These are phyloP conservation scores for Apophysomyces sp. DNA, from an alignment of 371 early-diverging fungal genomes.

Conservation along the genomic window DNA sequence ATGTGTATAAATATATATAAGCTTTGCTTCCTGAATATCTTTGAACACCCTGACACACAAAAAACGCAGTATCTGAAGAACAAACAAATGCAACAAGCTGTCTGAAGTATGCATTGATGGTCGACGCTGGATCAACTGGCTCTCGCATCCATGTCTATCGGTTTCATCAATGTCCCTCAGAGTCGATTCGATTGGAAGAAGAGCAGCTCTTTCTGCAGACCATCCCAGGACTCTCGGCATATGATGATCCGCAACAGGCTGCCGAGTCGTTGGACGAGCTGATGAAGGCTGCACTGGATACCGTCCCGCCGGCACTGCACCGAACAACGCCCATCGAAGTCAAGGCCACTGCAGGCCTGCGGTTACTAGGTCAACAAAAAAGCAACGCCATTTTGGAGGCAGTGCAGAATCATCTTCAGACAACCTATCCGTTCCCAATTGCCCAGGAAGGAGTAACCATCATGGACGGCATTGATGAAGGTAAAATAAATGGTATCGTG, in stretches of 20 bases:
- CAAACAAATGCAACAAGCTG: slow-evolving; percentile 10
- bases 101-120: slow-evolving; percentile 68
- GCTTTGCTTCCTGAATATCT: too few species aligned
- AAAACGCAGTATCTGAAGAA: background rate
- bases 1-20: too few species aligned
- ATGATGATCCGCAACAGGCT: slow-evolving; percentile 72
- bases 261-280: slow-evolving; percentile 81
- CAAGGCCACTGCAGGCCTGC: slow-evolving; percentile 95
- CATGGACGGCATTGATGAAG: slow-evolving; percentile 96
- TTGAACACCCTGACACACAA: background rate
- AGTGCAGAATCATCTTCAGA: slow-evolving; percentile 63
- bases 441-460: slow-evolving; percentile 76
- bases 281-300: slow-evolving; percentile 66
- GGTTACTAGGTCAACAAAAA: slow-evolving; percentile 72
- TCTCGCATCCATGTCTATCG: slow-evolving; percentile 96
- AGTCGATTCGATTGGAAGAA: slow-evolving; percentile 41
- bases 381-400: slow-evolving; percentile 75
- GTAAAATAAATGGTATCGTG: slow-evolving; percentile 18
- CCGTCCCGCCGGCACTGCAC: slow-evolving; percentile 69
- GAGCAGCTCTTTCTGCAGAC: slow-evolving; percentile 85
- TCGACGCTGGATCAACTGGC: slow-evolving; percentile 97
- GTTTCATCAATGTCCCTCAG: slow-evolving; percentile 71
- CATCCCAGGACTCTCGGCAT: slow-evolving; percentile 87
- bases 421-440: slow-evolving; percentile 83
- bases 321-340: slow-evolving; percentile 87